Evolutionary conservation across 108 stramenopile species (phyloP).

Genomic region (Pinguiococcus pyrenoidosus): DNA sequence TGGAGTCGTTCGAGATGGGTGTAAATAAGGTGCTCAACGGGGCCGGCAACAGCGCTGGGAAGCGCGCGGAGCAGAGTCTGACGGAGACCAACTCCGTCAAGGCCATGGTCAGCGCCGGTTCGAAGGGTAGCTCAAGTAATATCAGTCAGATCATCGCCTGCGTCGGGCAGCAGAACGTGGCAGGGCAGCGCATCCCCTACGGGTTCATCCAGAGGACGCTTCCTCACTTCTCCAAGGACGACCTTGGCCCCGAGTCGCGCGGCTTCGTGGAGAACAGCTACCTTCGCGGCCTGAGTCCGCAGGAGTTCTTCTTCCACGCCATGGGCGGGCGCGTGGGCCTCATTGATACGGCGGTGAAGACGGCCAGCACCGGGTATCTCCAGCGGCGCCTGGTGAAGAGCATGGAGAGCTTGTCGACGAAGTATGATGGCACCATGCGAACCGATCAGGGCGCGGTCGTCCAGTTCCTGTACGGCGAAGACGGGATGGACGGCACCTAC

Average conservation of each 20-base stretch:
- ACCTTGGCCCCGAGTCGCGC: conserved; percentile 87
- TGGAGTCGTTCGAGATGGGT: conserved; percentile 89
- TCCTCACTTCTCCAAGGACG: conserved; percentile 98
- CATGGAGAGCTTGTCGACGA: conserved; percentile 91
- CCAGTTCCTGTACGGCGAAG: conserved; percentile 98
- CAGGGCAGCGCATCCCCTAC: conserved; percentile 77
- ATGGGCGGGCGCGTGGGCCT: conserved; percentile 98
- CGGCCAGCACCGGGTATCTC: conserved; percentile 97
- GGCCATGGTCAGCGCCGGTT: conserved; percentile 92
- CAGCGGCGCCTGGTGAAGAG: conserved; percentile 97
- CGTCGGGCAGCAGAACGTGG: conserved; percentile 98
- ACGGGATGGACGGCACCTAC: conserved; percentile 98
- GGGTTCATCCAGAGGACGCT: conserved; percentile 89
- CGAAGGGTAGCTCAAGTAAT: conserved; percentile 94
- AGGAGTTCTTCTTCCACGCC: conserved; percentile 99
- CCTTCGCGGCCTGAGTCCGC: conserved; percentile 84
- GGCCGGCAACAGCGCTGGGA: conserved; percentile 88
- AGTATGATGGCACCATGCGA: conserved; percentile 93
- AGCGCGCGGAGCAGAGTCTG: conserved; percentile 71
- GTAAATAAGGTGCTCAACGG: conserved; percentile 92
- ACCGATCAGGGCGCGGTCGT: conserved; percentile 72
- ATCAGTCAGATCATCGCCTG: conserved; percentile 99
- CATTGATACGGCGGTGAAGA: conserved; percentile 99
- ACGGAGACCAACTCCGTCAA: conserved; percentile 85
- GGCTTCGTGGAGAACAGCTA: conserved; percentile 99